These are phyloP conservation scores for Thermochaetoides dissita DNA, from an alignment of 2,329 filamentous ascomycete genomes.

Conservation along the genomic window DNA sequence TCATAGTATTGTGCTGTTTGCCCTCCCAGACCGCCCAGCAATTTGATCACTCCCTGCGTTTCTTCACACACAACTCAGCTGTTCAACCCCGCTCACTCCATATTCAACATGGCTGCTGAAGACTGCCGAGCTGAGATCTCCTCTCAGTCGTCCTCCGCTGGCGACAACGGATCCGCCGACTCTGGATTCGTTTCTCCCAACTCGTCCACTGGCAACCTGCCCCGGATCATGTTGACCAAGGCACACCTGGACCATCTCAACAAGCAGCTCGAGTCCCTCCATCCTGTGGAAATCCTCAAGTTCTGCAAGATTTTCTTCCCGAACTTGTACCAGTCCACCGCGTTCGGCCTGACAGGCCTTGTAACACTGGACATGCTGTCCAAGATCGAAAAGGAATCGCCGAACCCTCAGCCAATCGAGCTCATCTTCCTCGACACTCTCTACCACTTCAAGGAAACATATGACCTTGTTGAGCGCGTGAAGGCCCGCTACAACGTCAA, in stretches of 20 bases:
- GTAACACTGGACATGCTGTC: constrained; percentile 77
- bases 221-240: constrained; percentile 72
- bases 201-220: constrained; percentile 50
- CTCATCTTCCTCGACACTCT: constrained; percentile 74
- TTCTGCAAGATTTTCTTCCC: constrained; percentile 89
- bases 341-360: constrained; percentile 68
- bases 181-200: constrained; percentile 68
- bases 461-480: constrained; percentile 60
- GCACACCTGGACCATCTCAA: constrained; percentile 86
- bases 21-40: too few species aligned
- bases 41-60: neutral
- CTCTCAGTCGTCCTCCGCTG: constrained; percentile 27
- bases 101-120: constrained; percentile 20
- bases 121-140: constrained; percentile 23
- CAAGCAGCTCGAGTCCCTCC: constrained; percentile 70
- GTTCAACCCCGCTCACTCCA: neutral
- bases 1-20: too few species aligned
- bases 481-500: constrained; percentile 61
- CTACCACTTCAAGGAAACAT: constrained; percentile 69
- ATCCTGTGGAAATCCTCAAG: constrained; percentile 79
- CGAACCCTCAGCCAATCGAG: constrained; percentile 42
- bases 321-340: constrained; percentile 74
- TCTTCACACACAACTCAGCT: neutral
- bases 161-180: constrained; percentile 36
- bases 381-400: constrained; percentile 52